Evolutionary conservation across 179 eudicot species (phyloP), one percentile per base, ranked within the genome.

Genomic region (Gypsophila paniculata): DNA sequence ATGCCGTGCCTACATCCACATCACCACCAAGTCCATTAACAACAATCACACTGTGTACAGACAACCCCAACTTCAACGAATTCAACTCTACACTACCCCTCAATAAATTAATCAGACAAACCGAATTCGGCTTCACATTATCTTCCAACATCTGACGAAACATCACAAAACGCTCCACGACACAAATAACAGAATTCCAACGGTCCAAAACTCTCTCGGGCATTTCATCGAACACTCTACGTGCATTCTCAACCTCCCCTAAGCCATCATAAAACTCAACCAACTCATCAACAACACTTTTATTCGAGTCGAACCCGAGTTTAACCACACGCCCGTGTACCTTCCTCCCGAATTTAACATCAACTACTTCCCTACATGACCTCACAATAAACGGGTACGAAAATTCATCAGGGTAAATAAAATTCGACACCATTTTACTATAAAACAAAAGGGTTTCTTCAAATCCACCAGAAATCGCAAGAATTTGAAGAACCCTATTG

Each of bases 301-400:
- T 69, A 79, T 54, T 54, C 14, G 19, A 34, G 61, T 73, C 76
- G 70, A 79, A 73, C 19, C 85, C 78, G 69, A 76, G 71, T 68
- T 82, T 82, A 17, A 82, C 51, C 73, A 75, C 61, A 73, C 69
- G 75, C 74, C 80, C 80, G 54, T 76, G 77, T 17, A 73, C 58
- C 71, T 3, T 73, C 61, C 59, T 53, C 34, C 80, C 85, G 70
- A 10, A 64, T 10, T 44, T 23, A 60, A 18, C 73, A 76, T 70
- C 76, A 13, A 34, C 21, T 2, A 72, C 26, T 10, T 52, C 54
- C 57, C 13, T 65, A 52, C 78, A 72, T 53, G 82, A 73, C 38
- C 80, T 66, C 51, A 78, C n/a, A 64, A 82, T 76, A 82, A 53
- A 78, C 65, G 82, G 80, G 76, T 76, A 82, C 6, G 70, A 23